Conservation (phyloP, 73 alveolate species). For the Paramecium sexaurelia region DNA sequence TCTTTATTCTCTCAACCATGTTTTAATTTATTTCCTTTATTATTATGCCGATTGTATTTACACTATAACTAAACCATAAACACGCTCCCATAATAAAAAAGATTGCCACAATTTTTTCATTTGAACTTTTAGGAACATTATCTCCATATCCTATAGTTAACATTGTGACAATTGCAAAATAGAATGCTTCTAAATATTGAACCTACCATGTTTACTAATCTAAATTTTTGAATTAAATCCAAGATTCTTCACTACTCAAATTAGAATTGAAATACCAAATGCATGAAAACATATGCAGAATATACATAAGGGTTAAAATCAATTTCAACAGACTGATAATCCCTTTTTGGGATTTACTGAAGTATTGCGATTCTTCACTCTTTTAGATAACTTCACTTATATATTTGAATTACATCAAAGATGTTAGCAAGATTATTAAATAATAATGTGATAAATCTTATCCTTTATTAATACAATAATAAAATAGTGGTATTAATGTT, state of each 20-base stretch:
- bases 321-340: neutral
- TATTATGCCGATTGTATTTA: constrained; percentile 51
- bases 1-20: constrained; percentile 37
- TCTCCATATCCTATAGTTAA: constrained; percentile 65
- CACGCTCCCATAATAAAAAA: constrained; percentile 56
- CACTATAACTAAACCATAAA: constrained; percentile 48
- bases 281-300: constrained; percentile 15
- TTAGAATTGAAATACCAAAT: neutral
- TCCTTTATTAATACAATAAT: neutral
- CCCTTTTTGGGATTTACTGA: constrained; percentile 32
- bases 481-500: neutral
- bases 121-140: constrained; percentile 50
- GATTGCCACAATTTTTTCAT: constrained; percentile 35
- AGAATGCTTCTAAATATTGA: constrained; percentile 60
- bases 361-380: neutral
- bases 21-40: constrained; percentile 47
- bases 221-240: neutral
- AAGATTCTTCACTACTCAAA: neutral
- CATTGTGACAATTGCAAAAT: constrained; percentile 62
- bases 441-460: neutral
- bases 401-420: constrained; percentile 3
- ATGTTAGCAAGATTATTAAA: neutral
- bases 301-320: neutral
- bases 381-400: neutral
- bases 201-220: constrained; percentile 6